These are phyloP conservation scores for Suhomyces panamericanus DNA, from an alignment of 1,139 yeast species.

Conservation along the genomic window DNA sequence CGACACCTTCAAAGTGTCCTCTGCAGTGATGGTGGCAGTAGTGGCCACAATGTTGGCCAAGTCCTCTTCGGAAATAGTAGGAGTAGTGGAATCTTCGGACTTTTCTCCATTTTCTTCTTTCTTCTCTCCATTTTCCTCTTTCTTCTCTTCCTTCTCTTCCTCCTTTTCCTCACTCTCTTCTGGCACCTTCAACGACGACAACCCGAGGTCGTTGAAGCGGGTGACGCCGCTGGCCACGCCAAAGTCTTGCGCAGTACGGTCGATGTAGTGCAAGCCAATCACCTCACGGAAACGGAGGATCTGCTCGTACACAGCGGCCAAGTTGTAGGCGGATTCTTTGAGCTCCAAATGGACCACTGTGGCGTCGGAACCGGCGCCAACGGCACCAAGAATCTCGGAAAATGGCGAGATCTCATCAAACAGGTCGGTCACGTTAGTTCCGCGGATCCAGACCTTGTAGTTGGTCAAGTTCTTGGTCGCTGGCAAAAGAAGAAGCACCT, in stretches of 20 bases:
- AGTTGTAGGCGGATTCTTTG: conserved; percentile 40
- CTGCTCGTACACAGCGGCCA: conserved; percentile 42
- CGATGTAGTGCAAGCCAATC: conserved; percentile 46
- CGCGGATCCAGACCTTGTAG: conserved; percentile 50
- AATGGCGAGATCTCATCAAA: conserved; percentile 39
- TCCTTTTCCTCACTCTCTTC: conserved; percentile 10
- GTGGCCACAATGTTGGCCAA: conserved; percentile 14
- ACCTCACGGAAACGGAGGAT: conserved; percentile 44
- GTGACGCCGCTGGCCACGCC: conserved; percentile 24
- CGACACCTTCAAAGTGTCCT: conserved; percentile 11
- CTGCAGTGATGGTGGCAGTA: conserved; percentile 11
- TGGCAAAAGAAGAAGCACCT: conserved; percentile 56
- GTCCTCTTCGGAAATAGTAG: conserved; percentile 19
- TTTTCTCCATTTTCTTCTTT: background rate
- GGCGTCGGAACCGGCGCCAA: conserved; percentile 21
- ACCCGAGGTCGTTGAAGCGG: conserved; percentile 31
- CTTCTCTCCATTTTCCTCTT: background rate
- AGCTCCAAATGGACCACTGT: conserved; percentile 24
- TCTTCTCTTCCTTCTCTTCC: background rate
- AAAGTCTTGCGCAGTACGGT: conserved; percentile 27
- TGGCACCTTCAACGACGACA: conserved; percentile 24
- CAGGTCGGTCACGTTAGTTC: conserved; percentile 30
- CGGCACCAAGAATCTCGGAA: conserved; percentile 29
- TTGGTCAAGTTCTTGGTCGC: conserved; percentile 61
- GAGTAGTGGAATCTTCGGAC: conserved; percentile 13